phyloP scores from a whole-genome alignment of 2,329 filamentous ascomycete species.

The Acarospora socialis region DNA sequence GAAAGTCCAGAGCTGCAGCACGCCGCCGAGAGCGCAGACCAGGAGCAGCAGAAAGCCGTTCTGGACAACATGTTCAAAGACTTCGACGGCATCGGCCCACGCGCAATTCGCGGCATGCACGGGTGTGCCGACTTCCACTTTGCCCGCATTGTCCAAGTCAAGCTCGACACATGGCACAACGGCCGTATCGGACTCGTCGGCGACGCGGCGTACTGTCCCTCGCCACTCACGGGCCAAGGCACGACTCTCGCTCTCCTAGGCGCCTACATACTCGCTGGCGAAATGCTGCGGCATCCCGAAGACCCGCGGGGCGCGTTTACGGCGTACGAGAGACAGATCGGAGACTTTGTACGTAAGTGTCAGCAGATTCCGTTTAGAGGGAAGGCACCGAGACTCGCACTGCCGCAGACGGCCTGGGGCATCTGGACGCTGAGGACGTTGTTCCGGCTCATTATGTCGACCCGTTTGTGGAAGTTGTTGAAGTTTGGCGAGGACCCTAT shows the following conservation, averaged over 20 bases:
- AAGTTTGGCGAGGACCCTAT: too few relatives aligned
- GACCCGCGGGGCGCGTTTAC: conserved; percentile 22
- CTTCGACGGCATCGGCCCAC: conserved; percentile 18
- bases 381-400: conserved; percentile 24
- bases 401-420: conserved; percentile 15
- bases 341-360: conserved; percentile 9
- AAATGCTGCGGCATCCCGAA: conserved; percentile 18
- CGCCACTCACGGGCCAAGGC: conserved; percentile 24
- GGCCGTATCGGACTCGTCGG: conserved; percentile 27
- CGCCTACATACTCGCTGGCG: conserved; percentile 44
- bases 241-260: conserved; percentile 24
- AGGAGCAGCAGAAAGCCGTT: conserved; percentile 21
- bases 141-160: conserved; percentile 22
- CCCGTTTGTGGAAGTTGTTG: too few relatives aligned
- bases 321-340: conserved; percentile 25
- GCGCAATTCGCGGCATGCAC: conserved; percentile 20
- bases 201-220: conserved; percentile 26
- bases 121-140: conserved; percentile 24
- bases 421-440: conserved; percentile 11
- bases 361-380: conserved; percentile 22
- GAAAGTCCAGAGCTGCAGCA: conserved; percentile 16
- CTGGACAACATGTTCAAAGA: conserved; percentile 15
- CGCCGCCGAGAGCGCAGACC: conserved; percentile 25
- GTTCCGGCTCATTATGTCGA: too few relatives aligned
- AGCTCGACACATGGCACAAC: conserved; percentile 19